Conservation (phyloP, 2,329 filamentous ascomycete species). For the Colletotrichum sp. region DNA sequence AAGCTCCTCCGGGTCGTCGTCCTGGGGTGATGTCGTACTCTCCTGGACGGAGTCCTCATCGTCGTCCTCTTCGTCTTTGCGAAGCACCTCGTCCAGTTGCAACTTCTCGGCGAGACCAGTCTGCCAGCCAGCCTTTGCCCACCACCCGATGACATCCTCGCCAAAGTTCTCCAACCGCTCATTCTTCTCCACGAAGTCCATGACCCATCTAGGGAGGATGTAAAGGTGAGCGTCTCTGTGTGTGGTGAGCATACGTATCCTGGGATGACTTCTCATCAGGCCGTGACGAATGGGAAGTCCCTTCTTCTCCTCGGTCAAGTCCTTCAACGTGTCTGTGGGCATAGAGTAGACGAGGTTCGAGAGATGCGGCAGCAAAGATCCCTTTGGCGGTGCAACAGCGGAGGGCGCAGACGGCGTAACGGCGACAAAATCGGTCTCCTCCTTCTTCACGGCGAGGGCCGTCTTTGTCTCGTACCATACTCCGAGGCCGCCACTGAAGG, state of each 20-base stretch:
- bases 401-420: slow-evolving; percentile 70
- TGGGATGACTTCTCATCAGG: slow-evolving; percentile 75
- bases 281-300: slow-evolving; percentile 77
- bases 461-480: slow-evolving; percentile 90
- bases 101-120: slow-evolving; percentile 80
- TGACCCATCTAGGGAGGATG: slow-evolving; percentile 89
- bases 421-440: slow-evolving; percentile 92
- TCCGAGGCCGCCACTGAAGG: slow-evolving; percentile 77
- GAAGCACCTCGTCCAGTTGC: slow-evolving; percentile 70
- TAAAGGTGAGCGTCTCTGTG: slow-evolving; percentile 95
- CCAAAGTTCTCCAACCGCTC: slow-evolving; percentile 85
- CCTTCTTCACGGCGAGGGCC: slow-evolving; percentile 79
- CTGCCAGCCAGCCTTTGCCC: slow-evolving; percentile 95
- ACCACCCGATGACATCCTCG: slow-evolving; percentile 93
- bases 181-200: slow-evolving; percentile 82
- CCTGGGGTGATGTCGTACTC: slow-evolving; percentile 30
- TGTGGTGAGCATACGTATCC: slow-evolving; percentile 80
- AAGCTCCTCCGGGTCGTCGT: slow-evolving; percentile 22
- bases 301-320: slow-evolving; percentile 78
- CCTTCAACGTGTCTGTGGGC: slow-evolving; percentile 88
- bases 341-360: slow-evolving; percentile 86
- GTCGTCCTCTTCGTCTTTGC: slow-evolving; percentile 41
- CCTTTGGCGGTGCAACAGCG: slow-evolving; percentile 48
- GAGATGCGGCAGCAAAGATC: slow-evolving; percentile 70
- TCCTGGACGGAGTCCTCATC: slow-evolving; percentile 38